Conservation (phyloP, 129 eudicot species). For the Arctium lappa region DNA sequence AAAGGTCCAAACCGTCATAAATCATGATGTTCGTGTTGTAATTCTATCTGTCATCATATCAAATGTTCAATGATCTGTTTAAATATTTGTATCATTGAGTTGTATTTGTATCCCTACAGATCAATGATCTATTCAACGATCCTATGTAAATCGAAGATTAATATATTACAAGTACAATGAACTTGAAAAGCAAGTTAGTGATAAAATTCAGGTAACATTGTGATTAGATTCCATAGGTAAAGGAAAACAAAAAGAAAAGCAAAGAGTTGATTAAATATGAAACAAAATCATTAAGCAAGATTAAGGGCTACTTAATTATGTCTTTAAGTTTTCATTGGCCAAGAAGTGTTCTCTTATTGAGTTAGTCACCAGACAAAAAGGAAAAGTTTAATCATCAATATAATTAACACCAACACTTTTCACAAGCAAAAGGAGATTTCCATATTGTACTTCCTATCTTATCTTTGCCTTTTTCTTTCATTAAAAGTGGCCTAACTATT, state of each 20-base stretch:
- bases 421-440: conserved; percentile 24
- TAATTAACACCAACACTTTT: conserved; percentile 18
- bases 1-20: too few species aligned
- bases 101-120: background rate
- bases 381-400: conserved; percentile 26
- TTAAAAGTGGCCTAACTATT: background rate
- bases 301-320: conserved; percentile 20
- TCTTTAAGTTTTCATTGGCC: conserved; percentile 28
- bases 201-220: conserved; percentile 25
- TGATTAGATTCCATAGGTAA: conserved; percentile 36
- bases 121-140: background rate
- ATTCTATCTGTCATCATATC: too few species aligned
- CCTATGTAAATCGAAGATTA: background rate
- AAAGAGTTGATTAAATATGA: conserved; percentile 28
- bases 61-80: background rate
- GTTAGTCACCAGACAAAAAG: conserved; percentile 32
- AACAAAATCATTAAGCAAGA: conserved; percentile 33
- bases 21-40: too few species aligned
- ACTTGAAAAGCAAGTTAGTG: conserved; percentile 27
- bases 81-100: background rate
- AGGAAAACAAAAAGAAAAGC: conserved; percentile 26
- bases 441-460: conserved; percentile 35
- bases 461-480: conserved; percentile 19
- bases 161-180: conserved; percentile 30
- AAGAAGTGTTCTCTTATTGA: conserved; percentile 21